A percentile compares a stretch with the other conserved stretches of the same genome.
These are phyloP conservation scores for Rhizoctonia solani DNA, from an alignment of 1,284 basidiomycete species.

Conservation along the genomic window DNA sequence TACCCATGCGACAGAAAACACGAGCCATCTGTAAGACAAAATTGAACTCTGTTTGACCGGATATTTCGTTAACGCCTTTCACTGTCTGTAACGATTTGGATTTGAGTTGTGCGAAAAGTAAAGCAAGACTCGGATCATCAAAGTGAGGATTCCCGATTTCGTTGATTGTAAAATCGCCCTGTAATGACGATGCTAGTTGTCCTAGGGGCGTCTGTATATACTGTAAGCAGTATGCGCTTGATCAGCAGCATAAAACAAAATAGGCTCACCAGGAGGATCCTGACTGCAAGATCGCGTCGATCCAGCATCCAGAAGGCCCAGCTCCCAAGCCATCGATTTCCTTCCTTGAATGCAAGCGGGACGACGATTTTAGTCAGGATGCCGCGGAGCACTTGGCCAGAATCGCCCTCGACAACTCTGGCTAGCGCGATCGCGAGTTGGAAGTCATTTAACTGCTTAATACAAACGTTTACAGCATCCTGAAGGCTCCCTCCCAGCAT, in stretches of 20 bases:
- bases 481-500: constrained; percentile 85
- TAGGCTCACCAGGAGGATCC: constrained; percentile 73
- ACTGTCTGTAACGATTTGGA: constrained; percentile 89
- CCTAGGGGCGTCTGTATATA: constrained; percentile 69
- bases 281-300: constrained; percentile 82
- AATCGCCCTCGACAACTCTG: constrained; percentile 79
- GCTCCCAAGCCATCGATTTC: constrained; percentile 93
- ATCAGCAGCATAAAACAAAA: constrained; percentile 5
- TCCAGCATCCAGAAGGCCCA: constrained; percentile 95
- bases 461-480: constrained; percentile 91
- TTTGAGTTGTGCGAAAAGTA: constrained; percentile 88
- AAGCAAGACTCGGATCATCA: constrained; percentile 87
- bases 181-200: constrained; percentile 60
- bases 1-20: constrained; percentile 91
- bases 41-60: constrained; percentile 84
- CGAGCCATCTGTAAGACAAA: constrained; percentile 92
- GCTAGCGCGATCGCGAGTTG: constrained; percentile 88
- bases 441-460: constrained; percentile 87
- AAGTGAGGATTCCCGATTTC: constrained; percentile 85
- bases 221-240: constrained; percentile 2
- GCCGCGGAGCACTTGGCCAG: constrained; percentile 74
- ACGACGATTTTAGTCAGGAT: constrained; percentile 77
- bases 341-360: constrained; percentile 80
- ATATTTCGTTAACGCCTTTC: constrained; percentile 87
- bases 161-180: constrained; percentile 48